A percentile compares a stretch with the other conserved stretches of the same genome.
phyloP scores from a whole-genome alignment of 2,329 filamentous ascomycete genomes.

The Penicillium sp. region DNA sequence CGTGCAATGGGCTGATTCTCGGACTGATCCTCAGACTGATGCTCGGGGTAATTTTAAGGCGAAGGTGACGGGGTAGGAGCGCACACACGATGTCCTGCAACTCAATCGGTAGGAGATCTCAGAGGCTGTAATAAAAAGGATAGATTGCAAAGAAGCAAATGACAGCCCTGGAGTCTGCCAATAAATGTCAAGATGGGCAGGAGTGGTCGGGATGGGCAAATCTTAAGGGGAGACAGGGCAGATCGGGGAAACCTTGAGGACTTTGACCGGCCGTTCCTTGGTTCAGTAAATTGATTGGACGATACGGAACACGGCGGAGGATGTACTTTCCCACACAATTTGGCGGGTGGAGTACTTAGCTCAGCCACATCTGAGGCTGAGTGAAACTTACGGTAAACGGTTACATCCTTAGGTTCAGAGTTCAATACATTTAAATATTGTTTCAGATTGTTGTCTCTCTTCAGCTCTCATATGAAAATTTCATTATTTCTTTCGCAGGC shows the following conservation, averaged over 20 bases:
- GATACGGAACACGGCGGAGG: slow-evolving; percentile 11
- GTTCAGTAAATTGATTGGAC: slow-evolving; percentile 9
- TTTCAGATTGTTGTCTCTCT: slow-evolving; percentile 12
- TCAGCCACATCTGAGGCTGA: slow-evolving; percentile 15
- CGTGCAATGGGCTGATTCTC: slow-evolving; percentile 11
- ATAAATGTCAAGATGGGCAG: background rate
- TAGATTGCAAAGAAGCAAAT: background rate
- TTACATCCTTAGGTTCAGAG: slow-evolving; percentile 3
- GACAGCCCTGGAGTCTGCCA: background rate
- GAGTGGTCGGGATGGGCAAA: background rate
- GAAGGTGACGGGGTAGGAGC: slow-evolving; percentile 1
- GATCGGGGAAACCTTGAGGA: slow-evolving; percentile 7
- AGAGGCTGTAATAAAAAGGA: background rate
- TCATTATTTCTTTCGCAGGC: background rate
- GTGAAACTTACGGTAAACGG: slow-evolving; percentile 2
- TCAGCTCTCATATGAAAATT: background rate
- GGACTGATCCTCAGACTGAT: background rate
- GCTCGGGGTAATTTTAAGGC: slow-evolving; percentile 9
- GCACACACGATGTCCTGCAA: slow-evolving; percentile 7
- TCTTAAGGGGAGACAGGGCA: slow-evolving; percentile 4
- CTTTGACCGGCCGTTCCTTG: slow-evolving; percentile 11
- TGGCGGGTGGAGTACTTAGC: slow-evolving; percentile 12
- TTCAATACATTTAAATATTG: background rate
- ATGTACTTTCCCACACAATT: slow-evolving; percentile 10
- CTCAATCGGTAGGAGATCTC: slow-evolving; percentile 5